A percentile compares a stretch with the other conserved stretches of the same genome.
phyloP scores from a whole-genome alignment of 1,284 basidiomycete genomes.

The Inonotus obliquus region DNA sequence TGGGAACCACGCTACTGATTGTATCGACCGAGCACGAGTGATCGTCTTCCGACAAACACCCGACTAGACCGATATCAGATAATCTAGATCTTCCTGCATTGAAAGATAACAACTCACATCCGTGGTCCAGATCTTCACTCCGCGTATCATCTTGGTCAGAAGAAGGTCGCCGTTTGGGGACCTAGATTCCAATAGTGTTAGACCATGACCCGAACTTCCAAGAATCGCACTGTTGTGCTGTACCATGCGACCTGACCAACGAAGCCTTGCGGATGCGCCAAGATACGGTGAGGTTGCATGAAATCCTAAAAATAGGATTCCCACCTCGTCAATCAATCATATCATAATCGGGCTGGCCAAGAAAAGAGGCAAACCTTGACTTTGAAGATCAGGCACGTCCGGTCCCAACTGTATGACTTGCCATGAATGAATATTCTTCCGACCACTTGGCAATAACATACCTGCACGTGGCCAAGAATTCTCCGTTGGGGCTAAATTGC shows the following conservation, averaged over 20 bases:
- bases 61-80: slow-evolving; percentile 38
- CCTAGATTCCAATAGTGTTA: slow-evolving; percentile 33
- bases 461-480: slow-evolving; percentile 68
- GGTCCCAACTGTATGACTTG: slow-evolving; percentile 56
- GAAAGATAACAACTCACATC: slow-evolving; percentile 39
- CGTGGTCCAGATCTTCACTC: slow-evolving; percentile 70
- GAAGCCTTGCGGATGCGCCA: slow-evolving; percentile 71
- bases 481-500: slow-evolving; percentile 69
- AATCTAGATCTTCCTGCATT: not conserved
- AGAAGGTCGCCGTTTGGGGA: slow-evolving; percentile 60
- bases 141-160: slow-evolving; percentile 61
- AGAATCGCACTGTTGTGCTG: slow-evolving; percentile 7
- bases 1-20: slow-evolving; percentile 71
- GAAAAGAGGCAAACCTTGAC: slow-evolving; percentile 46
- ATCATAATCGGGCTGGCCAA: not conserved
- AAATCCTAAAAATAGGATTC: slow-evolving; percentile 11
- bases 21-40: slow-evolving; percentile 53
- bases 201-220: not conserved
- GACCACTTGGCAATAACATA: slow-evolving; percentile 24
- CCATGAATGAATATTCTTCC: not conserved
- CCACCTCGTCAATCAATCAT: not conserved
- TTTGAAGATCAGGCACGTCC: slow-evolving; percentile 68
- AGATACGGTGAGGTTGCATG: slow-evolving; percentile 46
- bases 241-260: slow-evolving; percentile 78
- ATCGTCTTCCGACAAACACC: slow-evolving; percentile 71